Base-by-base conservation (phyloP, 1,284 basidiomycete genomes). In the Ceratobasidium sp. region DNA sequence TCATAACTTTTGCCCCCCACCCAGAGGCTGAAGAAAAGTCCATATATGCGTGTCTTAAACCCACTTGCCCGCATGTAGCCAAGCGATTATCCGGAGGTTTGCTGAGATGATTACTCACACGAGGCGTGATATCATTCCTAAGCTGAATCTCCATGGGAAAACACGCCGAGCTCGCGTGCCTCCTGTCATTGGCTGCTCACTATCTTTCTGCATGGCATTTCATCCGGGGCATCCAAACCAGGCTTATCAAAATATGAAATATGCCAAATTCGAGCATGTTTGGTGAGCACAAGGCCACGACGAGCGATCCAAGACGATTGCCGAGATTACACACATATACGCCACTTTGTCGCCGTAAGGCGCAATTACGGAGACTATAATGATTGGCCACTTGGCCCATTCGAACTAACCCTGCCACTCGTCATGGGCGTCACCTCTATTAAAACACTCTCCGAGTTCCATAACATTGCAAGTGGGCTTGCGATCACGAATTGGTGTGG, bases 371-470 rank as follows among this genome's bases (percentile, higher is more conserved):
- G 16, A 16, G 16, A 46, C 44, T 52, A 52, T n/a, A n/a, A 52
- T 20, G 10, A 20, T 14, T 20, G 4, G 50, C 3, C 18, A 14
- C 50, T 52, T 52, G 50, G 12, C 18, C 18, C 18, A 52, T 52
- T 10, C 50, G 12, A 52, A 8, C 50, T 14, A 8, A 7, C 10
- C 50, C 6, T 18, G 12, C 50, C 18, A 14, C 6, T n/a, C 12
- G 46, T 20, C 35, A 64, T 64, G 62, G 20, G 16, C 44, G 67
- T 69, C 35, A 69, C 35, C 16, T 33, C 23, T 18, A 55, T 69
- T 35, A 69, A 8, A 8, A 55, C 52, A 14, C n/a, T 41, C 6
- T 33, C 3, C 3, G 30, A 69, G 2, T 69, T 69, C 52, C 33
- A 69, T 1, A 23, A 54, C 20, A 55, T 69, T 23, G 67, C 55